phyloP scores from a whole-genome alignment of 768 basidiomycete genomes.

The Lactarius quietus region DNA sequence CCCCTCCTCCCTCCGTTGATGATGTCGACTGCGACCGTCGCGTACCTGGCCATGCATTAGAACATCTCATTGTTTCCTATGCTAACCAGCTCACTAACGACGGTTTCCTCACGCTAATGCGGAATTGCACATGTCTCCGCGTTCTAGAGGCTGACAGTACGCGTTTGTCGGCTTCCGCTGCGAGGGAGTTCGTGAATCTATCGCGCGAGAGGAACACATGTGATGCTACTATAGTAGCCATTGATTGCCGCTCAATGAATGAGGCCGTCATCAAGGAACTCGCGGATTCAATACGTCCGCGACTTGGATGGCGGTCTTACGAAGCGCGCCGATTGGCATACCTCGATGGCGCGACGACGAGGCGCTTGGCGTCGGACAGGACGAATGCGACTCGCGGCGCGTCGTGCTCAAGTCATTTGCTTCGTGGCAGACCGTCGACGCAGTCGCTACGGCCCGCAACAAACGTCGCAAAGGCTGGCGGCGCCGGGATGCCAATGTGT shows the following conservation, averaged over 20 bases:
- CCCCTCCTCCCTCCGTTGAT: slow-evolving; percentile 38
- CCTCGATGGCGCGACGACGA: slow-evolving; percentile 70
- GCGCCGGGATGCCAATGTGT: slow-evolving; percentile 42
- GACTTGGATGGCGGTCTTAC: slow-evolving; percentile 71
- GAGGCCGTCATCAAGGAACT: slow-evolving; percentile 64
- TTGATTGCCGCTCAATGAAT: slow-evolving; percentile 71
- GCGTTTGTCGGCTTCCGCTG: slow-evolving; percentile 53
- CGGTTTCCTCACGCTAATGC: slow-evolving; percentile 60
- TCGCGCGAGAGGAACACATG: slow-evolving; percentile 44
- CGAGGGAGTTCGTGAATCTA: slow-evolving; percentile 65
- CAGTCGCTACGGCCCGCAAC: slow-evolving; percentile 62
- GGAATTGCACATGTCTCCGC: slow-evolving; percentile 54
- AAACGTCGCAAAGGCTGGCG: slow-evolving; percentile 52
- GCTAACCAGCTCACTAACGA: slow-evolving; percentile 62
- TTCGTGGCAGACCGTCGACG: slow-evolving; percentile 83
- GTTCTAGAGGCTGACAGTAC: slow-evolving; percentile 81
- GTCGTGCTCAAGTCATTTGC: slow-evolving; percentile 84
- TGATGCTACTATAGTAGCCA: slow-evolving; percentile 59
- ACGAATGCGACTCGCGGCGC: slow-evolving; percentile 71
- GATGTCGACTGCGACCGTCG: slow-evolving; percentile 21
- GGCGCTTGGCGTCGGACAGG: slow-evolving; percentile 64
- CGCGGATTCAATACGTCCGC: slow-evolving; percentile 53
- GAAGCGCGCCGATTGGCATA: slow-evolving; percentile 66
- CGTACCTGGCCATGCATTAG: slow-evolving; percentile 56
- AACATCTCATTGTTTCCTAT: slow-evolving; percentile 68